Base-by-base conservation (phyloP, 2,329 filamentous ascomycete genomes). In the Colletotrichum scovillei region DNA sequence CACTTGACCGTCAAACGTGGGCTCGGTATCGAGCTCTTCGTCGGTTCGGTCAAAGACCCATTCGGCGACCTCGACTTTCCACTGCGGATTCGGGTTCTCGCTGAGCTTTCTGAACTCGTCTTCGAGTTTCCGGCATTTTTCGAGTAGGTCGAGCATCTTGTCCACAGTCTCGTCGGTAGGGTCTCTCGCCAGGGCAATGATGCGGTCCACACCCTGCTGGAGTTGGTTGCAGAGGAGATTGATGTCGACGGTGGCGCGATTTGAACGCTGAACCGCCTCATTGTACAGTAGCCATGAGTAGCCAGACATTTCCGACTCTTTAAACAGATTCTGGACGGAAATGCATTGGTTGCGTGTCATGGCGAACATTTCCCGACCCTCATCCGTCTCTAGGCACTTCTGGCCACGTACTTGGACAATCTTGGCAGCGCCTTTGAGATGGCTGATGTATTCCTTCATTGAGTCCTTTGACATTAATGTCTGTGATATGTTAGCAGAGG, bases 271-370 rank as follows among this genome's bases (percentile, higher is more conserved):
- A 14, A 62, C 32, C 3, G 72, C 67, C 11, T 75, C 67, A 49
- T 76, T 72, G 49, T 71, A 70, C 12, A 76, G 58, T 3, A 77
- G 62, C 75, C 75, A 77, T 2, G 68, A 69, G 38, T 72, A 77
- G 12, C 74, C 66, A 9, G 74, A 60, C 46, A 67, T 49, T 38
- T 77, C 76, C 3, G 65, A 22, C 4, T 65, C 65, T 16, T 74
- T 73, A 52, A 75, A 69, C 7, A 77, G 38, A 30, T 69, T 74
- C 24, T 73, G 73, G n/a, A 77, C 62, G 24, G 73, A 66, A 12
- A 76, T 55, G 53, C 75, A 73, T 28, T 75, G 76, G 52, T 76
- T 77, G 52, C 76, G 75, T 12, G 75, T 77, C 76, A 76, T 75
- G 56, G 72, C 64, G 46, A 76, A 77, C 63, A 76, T 71, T 49